Evolutionary conservation across 768 basidiomycete genomes (phyloP), one percentile per base, ranked within the genome.

Genomic region (Boletellus sp.): DNA sequence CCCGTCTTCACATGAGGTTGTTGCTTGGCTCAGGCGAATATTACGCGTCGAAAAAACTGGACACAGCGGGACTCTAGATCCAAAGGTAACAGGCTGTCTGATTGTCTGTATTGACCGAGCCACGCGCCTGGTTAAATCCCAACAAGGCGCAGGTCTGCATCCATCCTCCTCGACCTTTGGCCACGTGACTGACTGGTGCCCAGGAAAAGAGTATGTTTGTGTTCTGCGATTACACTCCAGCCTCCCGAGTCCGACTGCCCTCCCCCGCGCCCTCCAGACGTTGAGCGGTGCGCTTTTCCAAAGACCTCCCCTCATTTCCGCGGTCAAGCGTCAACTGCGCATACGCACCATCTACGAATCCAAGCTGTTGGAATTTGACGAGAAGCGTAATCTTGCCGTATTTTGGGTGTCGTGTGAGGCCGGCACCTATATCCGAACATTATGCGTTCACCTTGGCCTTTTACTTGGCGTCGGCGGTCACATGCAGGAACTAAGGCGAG

Each of bases 361-460:
- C 41, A 96, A 90, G 57, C 77, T 99, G 16, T 78, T 96, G 58
- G 96, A 99, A 70, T 97, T 93, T 59, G 96, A 99, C 68, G 94
- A 97, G 65, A 90, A 96, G 67, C 84, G 96, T 45, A 94, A 96
- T 63, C 81, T 99, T 46, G 92, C 82, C 35, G 94, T 99, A 17
- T 99, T 98, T 76, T 95, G 93, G 92, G 96, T 97, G 20, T 93
- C 90, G 19, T 99, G 96, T 67, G 96, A 99, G 68, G 96, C 96
- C 33, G 96, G 96, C 52, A 91, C 89, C n/a, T 90, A 90, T 57
- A 90, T 90, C 58, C 87, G 96, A 67, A 99, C 96, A 1, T 78
- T 99, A 39, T 99, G 96, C 68, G 96, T 99, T 13, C 96, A 99
- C 71, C 74, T 99, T 47, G 96, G 96, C 51, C 77, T 99, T 45